These are phyloP conservation scores for Thalassiosira livingstoniorum DNA, from an alignment of 352 stramenopile species.

Conservation along the genomic window DNA sequence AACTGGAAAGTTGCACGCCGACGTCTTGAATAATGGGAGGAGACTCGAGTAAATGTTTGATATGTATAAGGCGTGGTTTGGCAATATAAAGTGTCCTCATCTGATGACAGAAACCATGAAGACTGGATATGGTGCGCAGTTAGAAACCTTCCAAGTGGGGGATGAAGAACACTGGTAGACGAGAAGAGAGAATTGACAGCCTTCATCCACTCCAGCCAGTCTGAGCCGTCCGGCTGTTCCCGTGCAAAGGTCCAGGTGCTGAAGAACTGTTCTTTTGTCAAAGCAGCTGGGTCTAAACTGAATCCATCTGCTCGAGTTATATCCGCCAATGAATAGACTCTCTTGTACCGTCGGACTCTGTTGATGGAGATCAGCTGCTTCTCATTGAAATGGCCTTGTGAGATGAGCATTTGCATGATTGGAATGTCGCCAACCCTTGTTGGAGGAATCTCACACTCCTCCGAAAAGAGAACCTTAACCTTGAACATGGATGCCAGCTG, in stretches of 20 bases:
- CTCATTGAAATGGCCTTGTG: neutral
- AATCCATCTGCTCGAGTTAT: neutral
- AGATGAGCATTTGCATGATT: neutral
- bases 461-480: neutral
- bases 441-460: neutral
- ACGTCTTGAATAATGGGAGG: no score
- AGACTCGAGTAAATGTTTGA: no score
- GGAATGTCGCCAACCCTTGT: neutral
- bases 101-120: no score
- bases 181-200: no score
- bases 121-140: no score
- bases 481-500: neutral
- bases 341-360: conserved; percentile 2
- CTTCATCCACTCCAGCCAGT: conserved; percentile 6
- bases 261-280: neutral
- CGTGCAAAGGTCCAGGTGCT: neutral
- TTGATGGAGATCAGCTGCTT: conserved; percentile 9
- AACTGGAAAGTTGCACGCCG: no score
- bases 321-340: conserved; percentile 8
- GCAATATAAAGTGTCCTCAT: no score
- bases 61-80: no score
- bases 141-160: no score
- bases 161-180: no score
- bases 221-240: conserved; percentile 2
- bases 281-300: neutral